Conservation (phyloP, 345 rosid genomes). For the Eucalyptus coolabah region DNA sequence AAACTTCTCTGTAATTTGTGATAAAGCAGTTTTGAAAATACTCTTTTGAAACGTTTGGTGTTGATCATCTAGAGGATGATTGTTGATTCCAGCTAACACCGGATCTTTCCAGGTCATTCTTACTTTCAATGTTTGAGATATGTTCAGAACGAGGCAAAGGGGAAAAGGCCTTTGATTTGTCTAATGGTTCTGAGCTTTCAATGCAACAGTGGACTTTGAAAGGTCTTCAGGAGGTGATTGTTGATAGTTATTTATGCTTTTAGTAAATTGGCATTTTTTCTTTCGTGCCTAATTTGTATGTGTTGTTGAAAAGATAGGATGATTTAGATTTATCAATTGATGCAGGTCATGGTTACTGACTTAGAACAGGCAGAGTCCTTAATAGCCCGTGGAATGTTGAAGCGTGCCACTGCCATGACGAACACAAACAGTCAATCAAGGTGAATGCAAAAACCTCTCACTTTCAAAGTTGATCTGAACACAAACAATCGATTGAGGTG, state of each 20-base stretch:
- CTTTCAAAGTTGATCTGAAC: slow-evolving; percentile 1
- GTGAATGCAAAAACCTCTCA: slow-evolving; percentile 13
- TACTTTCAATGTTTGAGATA: slow-evolving; percentile 73
- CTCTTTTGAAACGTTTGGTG: neutral
- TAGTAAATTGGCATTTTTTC: neutral
- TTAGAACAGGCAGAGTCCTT: slow-evolving; percentile 54
- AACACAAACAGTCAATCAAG: slow-evolving; percentile 79
- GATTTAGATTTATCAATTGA: neutral
- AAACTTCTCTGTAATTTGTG: neutral
- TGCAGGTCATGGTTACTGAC: slow-evolving; percentile 40
- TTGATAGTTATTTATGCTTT: neutral
- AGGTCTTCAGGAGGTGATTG: slow-evolving; percentile 61
- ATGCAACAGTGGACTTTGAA: slow-evolving; percentile 58
- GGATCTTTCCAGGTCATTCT: slow-evolving; percentile 26
- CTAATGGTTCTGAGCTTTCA: slow-evolving; percentile 46
- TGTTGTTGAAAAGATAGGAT: neutral
- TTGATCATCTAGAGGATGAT: neutral
- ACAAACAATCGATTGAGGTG: slow-evolving; percentile 81
- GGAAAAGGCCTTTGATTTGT: slow-evolving; percentile 61
- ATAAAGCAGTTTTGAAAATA: neutral
- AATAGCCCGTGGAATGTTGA: slow-evolving; percentile 65
- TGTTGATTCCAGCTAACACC: neutral
- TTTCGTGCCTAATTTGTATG: neutral
- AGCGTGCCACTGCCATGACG: slow-evolving; percentile 75
- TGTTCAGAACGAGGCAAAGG: slow-evolving; percentile 65